Evolutionary conservation across 805 yeast species (phyloP).

Genomic region (Metschnikowia colocasiae): DNA sequence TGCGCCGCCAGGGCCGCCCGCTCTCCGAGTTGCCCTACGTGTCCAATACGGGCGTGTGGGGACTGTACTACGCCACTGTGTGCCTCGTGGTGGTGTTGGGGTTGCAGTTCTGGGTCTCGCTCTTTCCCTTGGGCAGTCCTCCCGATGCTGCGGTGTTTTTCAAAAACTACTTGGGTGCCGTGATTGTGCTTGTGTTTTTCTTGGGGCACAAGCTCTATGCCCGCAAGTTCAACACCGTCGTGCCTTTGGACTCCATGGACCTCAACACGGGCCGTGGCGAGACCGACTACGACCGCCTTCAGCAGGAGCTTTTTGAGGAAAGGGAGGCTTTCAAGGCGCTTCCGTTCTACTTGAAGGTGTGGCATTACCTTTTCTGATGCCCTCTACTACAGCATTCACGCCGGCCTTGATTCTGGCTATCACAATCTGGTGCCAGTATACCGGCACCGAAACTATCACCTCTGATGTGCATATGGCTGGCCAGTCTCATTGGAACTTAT

Average conservation of each 20-base stretch:
- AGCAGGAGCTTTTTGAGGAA: constrained; percentile 23
- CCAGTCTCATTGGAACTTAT: too few relatives aligned
- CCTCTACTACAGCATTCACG: too few relatives aligned
- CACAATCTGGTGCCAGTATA: too few relatives aligned
- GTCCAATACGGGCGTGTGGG: constrained; percentile 44
- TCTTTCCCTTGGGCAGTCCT: constrained; percentile 23
- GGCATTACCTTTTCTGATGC: constrained; percentile 15
- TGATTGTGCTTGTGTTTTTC: constrained; percentile 22
- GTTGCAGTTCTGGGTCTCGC: constrained; percentile 28
- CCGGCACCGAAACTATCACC: too few relatives aligned
- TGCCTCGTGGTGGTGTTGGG: constrained; percentile 22
- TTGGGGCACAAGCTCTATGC: constrained; percentile 23
- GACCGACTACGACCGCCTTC: constrained; percentile 21
- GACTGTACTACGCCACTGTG: constrained; percentile 24
- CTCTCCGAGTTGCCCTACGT: constrained; percentile 51
- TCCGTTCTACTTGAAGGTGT: constrained; percentile 18
- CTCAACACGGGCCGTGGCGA: constrained; percentile 26
- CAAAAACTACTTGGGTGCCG: constrained; percentile 26
- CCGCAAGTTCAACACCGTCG: constrained; percentile 20
- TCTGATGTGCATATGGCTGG: too few relatives aligned
- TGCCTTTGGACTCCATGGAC: constrained; percentile 23
- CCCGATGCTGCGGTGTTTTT: constrained; percentile 23
- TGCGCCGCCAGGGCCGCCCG: constrained; percentile 39
- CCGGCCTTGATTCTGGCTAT: too few relatives aligned
- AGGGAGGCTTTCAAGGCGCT: constrained; percentile 8